Evolutionary conservation across 2,329 filamentous ascomycete genomes (phyloP).

Genomic region (Neopestalotiopsis sp.): DNA sequence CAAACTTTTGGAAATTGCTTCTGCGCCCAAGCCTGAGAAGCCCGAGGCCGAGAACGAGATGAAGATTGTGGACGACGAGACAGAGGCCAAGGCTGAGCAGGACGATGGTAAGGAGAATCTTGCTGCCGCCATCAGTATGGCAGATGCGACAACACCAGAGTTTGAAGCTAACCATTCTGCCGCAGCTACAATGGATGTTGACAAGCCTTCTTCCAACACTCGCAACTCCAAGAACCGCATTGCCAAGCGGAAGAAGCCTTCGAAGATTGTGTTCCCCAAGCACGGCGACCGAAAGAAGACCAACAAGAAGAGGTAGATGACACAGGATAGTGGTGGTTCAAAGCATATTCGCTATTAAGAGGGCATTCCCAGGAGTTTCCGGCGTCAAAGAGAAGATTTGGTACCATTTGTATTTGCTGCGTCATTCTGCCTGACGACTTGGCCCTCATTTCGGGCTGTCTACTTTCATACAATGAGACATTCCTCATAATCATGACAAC

Average conservation of each 20-base stretch:
- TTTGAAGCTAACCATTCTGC: conserved; percentile 12
- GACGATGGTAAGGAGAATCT: neutral
- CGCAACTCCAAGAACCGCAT: conserved; percentile 55
- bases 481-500: conserved; percentile 10
- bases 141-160: conserved; percentile 9
- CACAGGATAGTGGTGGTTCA: neutral
- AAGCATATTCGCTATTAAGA: neutral
- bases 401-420: conserved; percentile 9
- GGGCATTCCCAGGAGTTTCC: conserved; percentile 15
- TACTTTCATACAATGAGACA: conserved; percentile 14
- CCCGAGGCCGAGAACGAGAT: conserved; percentile 54
- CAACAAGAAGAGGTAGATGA: conserved; percentile 37
- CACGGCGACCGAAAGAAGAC: conserved; percentile 58
- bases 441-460: neutral
- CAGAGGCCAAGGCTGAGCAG: conserved; percentile 34
- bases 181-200: conserved; percentile 62
- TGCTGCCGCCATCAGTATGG: conserved; percentile 8
- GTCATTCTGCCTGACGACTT: neutral
- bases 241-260: conserved; percentile 62
- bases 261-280: conserved; percentile 65
- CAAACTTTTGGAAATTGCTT: conserved; percentile 81
- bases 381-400: conserved; percentile 7
- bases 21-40: conserved; percentile 79
- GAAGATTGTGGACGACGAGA: conserved; percentile 49
- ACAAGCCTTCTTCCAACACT: conserved; percentile 48